A percentile compares a stretch with the other conserved stretches of the same genome.
Evolutionary conservation across 2,329 filamentous ascomycete genomes (phyloP).

Genomic region (Botryotinia convoluta): DNA sequence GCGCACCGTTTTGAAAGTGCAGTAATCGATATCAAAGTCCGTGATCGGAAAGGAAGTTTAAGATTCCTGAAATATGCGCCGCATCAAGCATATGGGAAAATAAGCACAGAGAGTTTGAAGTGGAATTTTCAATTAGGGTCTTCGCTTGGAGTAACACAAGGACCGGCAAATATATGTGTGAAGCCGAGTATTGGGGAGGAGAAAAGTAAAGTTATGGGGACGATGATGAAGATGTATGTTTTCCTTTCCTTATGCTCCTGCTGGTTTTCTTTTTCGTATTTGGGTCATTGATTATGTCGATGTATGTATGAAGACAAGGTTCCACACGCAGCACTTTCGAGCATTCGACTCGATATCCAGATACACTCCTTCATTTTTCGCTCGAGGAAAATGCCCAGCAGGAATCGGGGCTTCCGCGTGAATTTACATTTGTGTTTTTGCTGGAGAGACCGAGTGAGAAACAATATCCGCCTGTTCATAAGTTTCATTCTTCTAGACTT

Average conservation of each 20-base stretch:
- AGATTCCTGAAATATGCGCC: constrained; percentile 49
- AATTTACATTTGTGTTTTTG: constrained; percentile 51
- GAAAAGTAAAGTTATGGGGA: constrained; percentile 28
- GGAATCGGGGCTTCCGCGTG: constrained; percentile 48
- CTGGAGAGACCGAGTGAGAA: constrained; percentile 33
- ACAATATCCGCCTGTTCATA: constrained; percentile 15
- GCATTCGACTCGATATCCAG: constrained; percentile 16
- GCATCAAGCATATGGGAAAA: constrained; percentile 44
- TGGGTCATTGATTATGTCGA: background rate
- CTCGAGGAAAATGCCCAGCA: constrained; percentile 49
- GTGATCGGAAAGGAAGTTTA: constrained; percentile 31
- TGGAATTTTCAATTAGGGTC: constrained; percentile 32
- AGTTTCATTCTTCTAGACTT: constrained; percentile 1
- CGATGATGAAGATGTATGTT: constrained; percentile 33
- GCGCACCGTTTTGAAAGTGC: constrained; percentile 12
- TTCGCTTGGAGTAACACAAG: constrained; percentile 45
- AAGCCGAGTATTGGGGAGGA: constrained; percentile 25
- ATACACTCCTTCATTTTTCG: constrained; percentile 47
- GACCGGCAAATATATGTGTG: constrained; percentile 34
- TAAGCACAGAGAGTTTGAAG: constrained; percentile 27
- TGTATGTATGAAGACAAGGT: background rate
- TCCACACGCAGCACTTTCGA: constrained; percentile 15
- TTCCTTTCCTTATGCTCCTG: background rate
- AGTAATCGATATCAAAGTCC: background rate
- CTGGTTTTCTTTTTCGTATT: background rate